A percentile compares a stretch with the other conserved stretches of the same genome.
phyloP scores from a whole-genome alignment of 2,329 filamentous ascomycete genomes.

The Paecilomyces dactylethromorphus region DNA sequence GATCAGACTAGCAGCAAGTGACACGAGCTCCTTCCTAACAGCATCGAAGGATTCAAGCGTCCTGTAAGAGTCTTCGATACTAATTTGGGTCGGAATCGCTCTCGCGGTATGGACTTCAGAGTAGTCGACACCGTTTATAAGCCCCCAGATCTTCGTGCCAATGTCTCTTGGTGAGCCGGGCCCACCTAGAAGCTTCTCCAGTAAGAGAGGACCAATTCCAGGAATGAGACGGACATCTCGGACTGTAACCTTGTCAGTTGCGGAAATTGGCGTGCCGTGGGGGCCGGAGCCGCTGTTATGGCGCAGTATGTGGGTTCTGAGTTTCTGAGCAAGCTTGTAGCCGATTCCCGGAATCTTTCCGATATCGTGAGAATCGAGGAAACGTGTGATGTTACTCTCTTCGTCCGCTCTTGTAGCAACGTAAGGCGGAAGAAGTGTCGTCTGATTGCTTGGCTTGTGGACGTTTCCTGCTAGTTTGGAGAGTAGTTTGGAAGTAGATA shows the following conservation, averaged over 20 bases:
- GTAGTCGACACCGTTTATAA: constrained; percentile 75
- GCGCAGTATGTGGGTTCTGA: constrained; percentile 56
- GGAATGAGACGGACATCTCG: constrained; percentile 57
- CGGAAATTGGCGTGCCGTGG: constrained; percentile 20
- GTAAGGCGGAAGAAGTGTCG: constrained; percentile 66
- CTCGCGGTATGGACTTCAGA: constrained; percentile 65
- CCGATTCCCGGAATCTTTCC: constrained; percentile 82
- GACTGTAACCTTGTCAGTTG: constrained; percentile 56
- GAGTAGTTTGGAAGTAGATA: constrained; percentile 80
- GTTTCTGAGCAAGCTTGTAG: constrained; percentile 64
- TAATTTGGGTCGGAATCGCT: constrained; percentile 76
- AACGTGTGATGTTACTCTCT: constrained; percentile 52
- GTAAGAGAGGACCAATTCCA: constrained; percentile 54
- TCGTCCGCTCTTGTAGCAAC: constrained; percentile 18
- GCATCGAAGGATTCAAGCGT: constrained; percentile 59
- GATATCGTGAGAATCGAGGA: constrained; percentile 70
- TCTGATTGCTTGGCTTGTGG: constrained; percentile 84
- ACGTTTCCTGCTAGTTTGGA: constrained; percentile 77
- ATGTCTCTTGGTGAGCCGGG: constrained; percentile 66
- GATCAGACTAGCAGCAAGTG: constrained; percentile 64
- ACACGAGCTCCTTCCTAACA: constrained; percentile 61
- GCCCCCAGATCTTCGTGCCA: constrained; percentile 65
- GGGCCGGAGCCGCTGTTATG: constrained; percentile 28
- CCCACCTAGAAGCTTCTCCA: constrained; percentile 65
- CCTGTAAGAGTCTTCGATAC: constrained; percentile 87